phyloP scores from a whole-genome alignment of 306 rosid species.

The Quercus rubra region DNA sequence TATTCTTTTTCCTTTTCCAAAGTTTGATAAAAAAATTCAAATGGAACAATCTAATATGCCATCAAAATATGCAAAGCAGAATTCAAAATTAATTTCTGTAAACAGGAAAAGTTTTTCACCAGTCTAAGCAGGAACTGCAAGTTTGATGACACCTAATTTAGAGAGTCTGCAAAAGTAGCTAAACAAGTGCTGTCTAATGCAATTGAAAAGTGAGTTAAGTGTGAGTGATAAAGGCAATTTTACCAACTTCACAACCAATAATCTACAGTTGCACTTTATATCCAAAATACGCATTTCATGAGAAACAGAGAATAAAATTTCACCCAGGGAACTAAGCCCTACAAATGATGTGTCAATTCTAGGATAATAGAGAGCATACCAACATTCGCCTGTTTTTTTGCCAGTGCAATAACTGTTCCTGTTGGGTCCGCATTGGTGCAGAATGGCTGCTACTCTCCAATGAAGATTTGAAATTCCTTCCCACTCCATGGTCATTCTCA shows the following conservation, averaged over 20 bases:
- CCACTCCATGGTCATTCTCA: constrained; percentile 33
- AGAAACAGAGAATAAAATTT: neutral
- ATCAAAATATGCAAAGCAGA: neutral
- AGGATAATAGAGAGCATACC: constrained; percentile 40
- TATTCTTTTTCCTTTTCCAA: neutral
- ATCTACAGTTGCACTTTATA: neutral
- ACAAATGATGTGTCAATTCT: neutral
- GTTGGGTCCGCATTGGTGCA: constrained; percentile 56
- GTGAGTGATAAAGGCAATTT: neutral
- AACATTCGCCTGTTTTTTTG: constrained; percentile 77
- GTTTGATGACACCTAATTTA: neutral
- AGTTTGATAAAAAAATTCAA: neutral
- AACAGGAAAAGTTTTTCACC: neutral
- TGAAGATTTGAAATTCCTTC: constrained; percentile 17
- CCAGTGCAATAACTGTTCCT: constrained; percentile 80
- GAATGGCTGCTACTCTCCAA: constrained; percentile 10
- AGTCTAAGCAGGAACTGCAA: neutral
- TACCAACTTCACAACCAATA: neutral
- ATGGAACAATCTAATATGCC: neutral
- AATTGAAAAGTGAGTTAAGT: neutral
- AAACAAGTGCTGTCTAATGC: neutral
- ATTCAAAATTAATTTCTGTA: neutral
- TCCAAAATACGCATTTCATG: neutral
- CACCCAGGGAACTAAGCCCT: neutral
- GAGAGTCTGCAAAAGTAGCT: neutral